Percentiles rank a stretch among this genome's conserved stretches.
Conservation (phyloP, 345 rosid genomes). For the Psidium guajava region DNA sequence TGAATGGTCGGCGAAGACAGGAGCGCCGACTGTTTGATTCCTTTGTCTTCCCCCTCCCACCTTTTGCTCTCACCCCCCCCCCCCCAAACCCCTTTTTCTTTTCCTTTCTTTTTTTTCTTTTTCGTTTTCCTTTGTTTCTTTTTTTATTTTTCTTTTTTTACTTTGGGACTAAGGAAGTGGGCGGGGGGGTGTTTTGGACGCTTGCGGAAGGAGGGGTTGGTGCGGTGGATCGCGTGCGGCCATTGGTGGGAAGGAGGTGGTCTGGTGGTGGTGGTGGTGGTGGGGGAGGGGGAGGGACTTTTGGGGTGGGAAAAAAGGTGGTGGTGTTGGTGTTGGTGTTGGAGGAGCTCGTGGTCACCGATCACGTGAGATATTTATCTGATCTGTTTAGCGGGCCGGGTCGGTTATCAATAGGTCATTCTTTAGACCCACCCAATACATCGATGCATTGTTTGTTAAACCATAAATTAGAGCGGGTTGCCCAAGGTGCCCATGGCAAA, state of each 20-base stretch:
- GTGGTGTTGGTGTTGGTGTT: too few species aligned
- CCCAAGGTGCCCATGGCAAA: too few species aligned
- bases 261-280: neutral
- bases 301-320: neutral
- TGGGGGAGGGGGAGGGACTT: neutral
- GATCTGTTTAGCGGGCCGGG: neutral
- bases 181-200: neutral
- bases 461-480: neutral
- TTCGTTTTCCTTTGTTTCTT: neutral
- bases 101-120: neutral
- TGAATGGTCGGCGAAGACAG: slow-evolving; percentile 44
- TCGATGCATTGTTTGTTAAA: neutral
- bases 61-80: neutral
- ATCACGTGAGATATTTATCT: neutral
- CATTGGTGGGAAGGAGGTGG: neutral
- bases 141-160: neutral
- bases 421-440: neutral
- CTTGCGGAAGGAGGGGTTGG: neutral
- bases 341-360: neutral
- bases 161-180: neutral
- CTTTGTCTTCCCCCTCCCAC: slow-evolving; percentile 14
- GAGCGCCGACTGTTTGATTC: slow-evolving; percentile 48
- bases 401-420: neutral
- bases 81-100: neutral
- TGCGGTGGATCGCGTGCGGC: neutral